Evolutionary conservation across 108 stramenopile species (phyloP).

Genomic region (Nannochloropsis granulata): DNA sequence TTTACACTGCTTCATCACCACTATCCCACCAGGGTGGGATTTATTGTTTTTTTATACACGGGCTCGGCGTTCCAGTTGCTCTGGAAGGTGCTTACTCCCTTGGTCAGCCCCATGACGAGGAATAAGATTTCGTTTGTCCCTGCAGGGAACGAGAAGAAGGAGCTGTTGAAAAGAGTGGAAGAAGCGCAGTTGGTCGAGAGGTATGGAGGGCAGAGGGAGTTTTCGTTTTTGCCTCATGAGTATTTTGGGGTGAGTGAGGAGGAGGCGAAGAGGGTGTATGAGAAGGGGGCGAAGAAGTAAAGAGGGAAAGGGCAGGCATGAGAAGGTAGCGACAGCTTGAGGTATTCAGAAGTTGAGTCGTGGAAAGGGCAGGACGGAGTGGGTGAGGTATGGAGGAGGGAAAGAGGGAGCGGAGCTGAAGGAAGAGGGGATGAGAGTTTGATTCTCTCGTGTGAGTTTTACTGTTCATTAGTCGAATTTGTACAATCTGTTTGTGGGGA

Average conservation of each 20-base stretch:
- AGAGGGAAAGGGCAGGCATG: background rate
- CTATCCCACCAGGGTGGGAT: background rate
- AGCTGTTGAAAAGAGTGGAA: background rate
- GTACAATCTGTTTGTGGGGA: too few species aligned
- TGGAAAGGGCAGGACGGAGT: too few species aligned
- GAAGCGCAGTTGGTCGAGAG: background rate
- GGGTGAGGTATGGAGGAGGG: too few species aligned
- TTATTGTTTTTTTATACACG: background rate
- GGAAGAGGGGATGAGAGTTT: too few species aligned
- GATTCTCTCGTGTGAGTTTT: too few species aligned
- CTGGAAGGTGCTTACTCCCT: background rate
- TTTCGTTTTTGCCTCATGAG: background rate
- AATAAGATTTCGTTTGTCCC: background rate
- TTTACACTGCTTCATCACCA: background rate
- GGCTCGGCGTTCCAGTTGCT: background rate
- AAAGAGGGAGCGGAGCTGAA: too few species aligned
- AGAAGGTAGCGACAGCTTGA: too few species aligned
- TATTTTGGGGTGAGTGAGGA: background rate
- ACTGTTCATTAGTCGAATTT: too few species aligned
- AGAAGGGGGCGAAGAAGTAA: background rate
- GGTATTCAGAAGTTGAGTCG: too few species aligned
- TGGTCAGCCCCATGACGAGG: background rate
- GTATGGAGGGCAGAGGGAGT: background rate
- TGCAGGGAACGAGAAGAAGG: background rate
- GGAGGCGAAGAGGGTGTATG: background rate